Evolutionary conservation across 345 rosid species (phyloP), one percentile per base, ranked within the genome.

Genomic region (Linum trigynum): DNA sequence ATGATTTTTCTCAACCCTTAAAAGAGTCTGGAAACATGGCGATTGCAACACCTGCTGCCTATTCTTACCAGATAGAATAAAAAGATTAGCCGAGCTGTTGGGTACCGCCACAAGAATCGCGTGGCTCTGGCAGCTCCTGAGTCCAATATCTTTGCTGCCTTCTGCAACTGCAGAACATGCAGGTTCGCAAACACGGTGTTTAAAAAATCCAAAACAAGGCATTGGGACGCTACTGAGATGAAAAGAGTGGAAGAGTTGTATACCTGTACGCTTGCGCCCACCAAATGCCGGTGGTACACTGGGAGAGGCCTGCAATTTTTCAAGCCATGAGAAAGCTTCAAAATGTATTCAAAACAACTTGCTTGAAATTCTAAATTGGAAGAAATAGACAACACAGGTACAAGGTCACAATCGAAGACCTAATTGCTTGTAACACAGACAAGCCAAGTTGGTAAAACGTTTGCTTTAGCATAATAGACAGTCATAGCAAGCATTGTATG

Each of bases 71-170:
- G 87, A 83, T 94, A 91, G 80, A 84, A 86, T 32, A 94, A 90
- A 65, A 87, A 71, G 67, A 77, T 72, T 42, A 94, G 72, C 42
- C 97, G 88, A 57, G 99, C 99, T 63, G 81, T 81, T 10, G 99
- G 99, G 78, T 94, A 91, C 69, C 87, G 94, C 97, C 97, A 94
- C 59, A 94, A 89, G 78, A 94, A 94, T 75, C 96, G 80, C 0
- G 92, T 94, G 70, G 95, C 99, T 80, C 97, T 88, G 59, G 87
- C 99, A 69, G 95, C 95, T 40, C 97, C 97, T 3, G 97, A 78
- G 75, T 94, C 97, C 73, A 94, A 77, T 39, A 91, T 61, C 69
- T 91, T 94, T 61, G 92, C 97, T 32, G 95, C 96, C 82, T 84
- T 94, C 64, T 91, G 96, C 77, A 94, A 78, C 99, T 90, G 86